phyloP scores from a whole-genome alignment of 768 basidiomycete species.

The Agaricus blazei region DNA sequence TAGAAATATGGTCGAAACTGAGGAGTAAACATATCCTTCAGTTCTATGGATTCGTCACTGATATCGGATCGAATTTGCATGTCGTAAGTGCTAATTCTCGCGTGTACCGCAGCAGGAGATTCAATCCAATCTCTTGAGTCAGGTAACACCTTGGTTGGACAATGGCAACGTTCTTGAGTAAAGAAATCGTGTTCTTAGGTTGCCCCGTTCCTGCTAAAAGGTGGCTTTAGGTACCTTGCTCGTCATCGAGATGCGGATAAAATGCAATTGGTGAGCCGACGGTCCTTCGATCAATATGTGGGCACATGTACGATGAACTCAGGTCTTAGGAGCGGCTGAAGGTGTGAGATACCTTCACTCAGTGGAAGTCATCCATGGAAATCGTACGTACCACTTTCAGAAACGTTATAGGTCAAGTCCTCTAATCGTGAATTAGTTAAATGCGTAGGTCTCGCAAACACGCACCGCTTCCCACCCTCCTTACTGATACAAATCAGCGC shows the following conservation, averaged over 20 bases:
- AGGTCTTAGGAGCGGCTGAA: constrained; percentile 51
- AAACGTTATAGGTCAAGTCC: background rate
- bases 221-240: constrained; percentile 33
- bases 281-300: background rate
- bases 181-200: constrained; percentile 8
- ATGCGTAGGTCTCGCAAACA: constrained; percentile 44
- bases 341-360: constrained; percentile 56
- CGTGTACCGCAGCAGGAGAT: background rate
- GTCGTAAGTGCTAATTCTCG: constrained; percentile 27
- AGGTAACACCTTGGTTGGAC: constrained; percentile 63
- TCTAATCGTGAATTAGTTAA: constrained; percentile 34
- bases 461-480: background rate
- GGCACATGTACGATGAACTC: background rate
- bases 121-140: background rate
- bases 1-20: constrained; percentile 49
- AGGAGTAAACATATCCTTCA: constrained; percentile 46
- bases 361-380: constrained; percentile 50
- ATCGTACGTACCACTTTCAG: constrained; percentile 36
- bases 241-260: constrained; percentile 32
- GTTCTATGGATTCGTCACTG: constrained; percentile 52
- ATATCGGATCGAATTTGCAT: constrained; percentile 44
- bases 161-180: constrained; percentile 54
- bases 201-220: background rate
- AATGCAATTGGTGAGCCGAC: constrained; percentile 31
- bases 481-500: constrained; percentile 26